Evolutionary conservation across 805 yeast genomes (phyloP), one percentile per base, ranked within the genome.

Genomic region (Pichia thaimueangensis): DNA sequence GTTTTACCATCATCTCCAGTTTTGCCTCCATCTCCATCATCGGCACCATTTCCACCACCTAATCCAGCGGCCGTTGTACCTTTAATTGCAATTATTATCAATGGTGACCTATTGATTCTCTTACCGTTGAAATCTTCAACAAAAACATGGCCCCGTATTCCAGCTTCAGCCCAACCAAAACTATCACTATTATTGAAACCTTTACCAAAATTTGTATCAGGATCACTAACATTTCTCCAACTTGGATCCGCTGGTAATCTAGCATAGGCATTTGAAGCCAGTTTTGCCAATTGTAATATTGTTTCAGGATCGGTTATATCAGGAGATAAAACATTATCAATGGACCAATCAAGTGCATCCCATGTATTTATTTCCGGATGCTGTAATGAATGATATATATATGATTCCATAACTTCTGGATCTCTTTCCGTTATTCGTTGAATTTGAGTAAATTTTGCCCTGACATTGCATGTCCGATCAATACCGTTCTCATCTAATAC

Each of bases 181-280:
- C 80, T 76, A n/a, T 65, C 68, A 32, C 74, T 60, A 23, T 69
- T 65, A 47, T 74, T 68, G 69, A 80, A 86, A 3, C 42, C 41
- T 6, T 27, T 36, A 4, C 49, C 51, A 13, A 39, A 33, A 20
- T 40, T 38, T 3, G 42, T 16, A 7, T 31, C 22, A 2, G 45
- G 35, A 25, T 47, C 43, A 1, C 59, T 63, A 5, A 59, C 59
- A 54, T 91, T 93, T 42, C 82, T 66, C 97, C 97, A 93, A 57
- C 86, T 94, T 36, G 88, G 89, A 20, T 79, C 74, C 6, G 64
- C 56, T 3, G 97, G 97, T 24, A 76, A 65, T 35, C 74, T 72
- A 3, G 87, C 95, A 57, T 91, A 93, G 3, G 97, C 97, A 59
- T 93, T 84, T 1, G 95, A 85, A 0, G 96, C 78, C 78, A 91